Conservation (phyloP, 2,329 filamentous ascomycete species). For the Drechslerella stenobrocha region DNA sequence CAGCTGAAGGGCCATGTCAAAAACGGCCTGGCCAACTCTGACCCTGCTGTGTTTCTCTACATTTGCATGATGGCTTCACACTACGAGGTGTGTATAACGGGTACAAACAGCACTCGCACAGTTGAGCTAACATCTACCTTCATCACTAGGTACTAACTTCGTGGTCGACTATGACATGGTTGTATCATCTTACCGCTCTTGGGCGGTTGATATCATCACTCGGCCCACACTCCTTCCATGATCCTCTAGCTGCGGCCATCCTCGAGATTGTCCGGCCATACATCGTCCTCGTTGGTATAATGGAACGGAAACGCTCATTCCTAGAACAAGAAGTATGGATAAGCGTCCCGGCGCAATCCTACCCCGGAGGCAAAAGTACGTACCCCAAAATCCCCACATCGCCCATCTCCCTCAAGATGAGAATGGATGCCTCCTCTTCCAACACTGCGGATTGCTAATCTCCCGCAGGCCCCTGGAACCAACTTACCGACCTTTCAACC, state of each 20-base stretch:
- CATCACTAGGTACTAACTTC: constrained; percentile 30
- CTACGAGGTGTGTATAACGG: constrained; percentile 35
- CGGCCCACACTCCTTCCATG: constrained; percentile 34
- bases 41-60: constrained; percentile 44
- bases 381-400: not conserved
- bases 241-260: constrained; percentile 41
- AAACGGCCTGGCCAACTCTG: constrained; percentile 40
- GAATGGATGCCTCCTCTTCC: too few relatives aligned
- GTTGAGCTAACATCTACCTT: too few relatives aligned
- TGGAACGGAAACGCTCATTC: constrained; percentile 33
- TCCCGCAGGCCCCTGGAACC: constrained; percentile 38
- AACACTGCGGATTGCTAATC: too few relatives aligned
- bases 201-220: constrained; percentile 33
- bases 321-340: constrained; percentile 37
- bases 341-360: constrained; percentile 35
- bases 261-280: constrained; percentile 42
- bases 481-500: constrained; percentile 21
- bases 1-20: constrained; percentile 44
- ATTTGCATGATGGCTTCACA: constrained; percentile 47
- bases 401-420: too few relatives aligned
- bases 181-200: constrained; percentile 39
- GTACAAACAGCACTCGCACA: not conserved
- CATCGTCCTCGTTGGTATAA: constrained; percentile 35
- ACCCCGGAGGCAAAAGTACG: constrained; percentile 42
- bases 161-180: constrained; percentile 31